phyloP scores from a whole-genome alignment of 1,284 basidiomycete species.

The Moesziomyces sp. region DNA sequence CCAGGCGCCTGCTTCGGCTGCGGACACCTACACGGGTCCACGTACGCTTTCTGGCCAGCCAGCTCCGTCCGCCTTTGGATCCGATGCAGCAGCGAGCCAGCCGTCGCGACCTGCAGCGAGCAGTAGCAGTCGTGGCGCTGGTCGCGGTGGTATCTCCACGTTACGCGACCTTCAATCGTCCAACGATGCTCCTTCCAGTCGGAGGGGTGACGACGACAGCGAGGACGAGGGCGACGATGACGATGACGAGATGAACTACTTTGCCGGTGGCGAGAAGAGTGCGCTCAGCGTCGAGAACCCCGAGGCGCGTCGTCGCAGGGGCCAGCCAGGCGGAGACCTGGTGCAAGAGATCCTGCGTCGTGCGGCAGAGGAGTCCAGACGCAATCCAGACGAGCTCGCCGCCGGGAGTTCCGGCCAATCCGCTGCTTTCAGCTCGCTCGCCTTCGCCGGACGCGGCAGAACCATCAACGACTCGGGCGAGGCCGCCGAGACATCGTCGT shows the following conservation, averaged over 20 bases:
- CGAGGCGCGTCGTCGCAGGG: constrained; percentile 70
- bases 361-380: constrained; percentile 74
- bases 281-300: constrained; percentile 92
- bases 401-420: constrained; percentile 10
- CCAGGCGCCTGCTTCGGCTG: constrained; percentile 11
- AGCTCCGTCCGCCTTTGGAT: constrained; percentile 46
- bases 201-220: constrained; percentile 45
- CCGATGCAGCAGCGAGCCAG: constrained; percentile 10
- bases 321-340: constrained; percentile 75
- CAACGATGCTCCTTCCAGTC: constrained; percentile 13
- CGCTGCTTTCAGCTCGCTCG: constrained; percentile 16
- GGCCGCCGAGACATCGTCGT: constrained; percentile 9
- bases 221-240: constrained; percentile 56
- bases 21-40: constrained; percentile 52
- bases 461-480: constrained; percentile 47
- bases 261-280: constrained; percentile 71
- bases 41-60: constrained; percentile 67
- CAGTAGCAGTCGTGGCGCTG: constrained; percentile 19
- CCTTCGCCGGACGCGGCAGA: constrained; percentile 47
- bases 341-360: constrained; percentile 84
- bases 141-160: constrained; percentile 66
- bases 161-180: constrained; percentile 64
- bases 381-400: constrained; percentile 18
- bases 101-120: constrained; percentile 13
- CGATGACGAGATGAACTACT: constrained; percentile 63